phyloP scores from a whole-genome alignment of 768 basidiomycete genomes.

The Rubroboletus satanas region DNA sequence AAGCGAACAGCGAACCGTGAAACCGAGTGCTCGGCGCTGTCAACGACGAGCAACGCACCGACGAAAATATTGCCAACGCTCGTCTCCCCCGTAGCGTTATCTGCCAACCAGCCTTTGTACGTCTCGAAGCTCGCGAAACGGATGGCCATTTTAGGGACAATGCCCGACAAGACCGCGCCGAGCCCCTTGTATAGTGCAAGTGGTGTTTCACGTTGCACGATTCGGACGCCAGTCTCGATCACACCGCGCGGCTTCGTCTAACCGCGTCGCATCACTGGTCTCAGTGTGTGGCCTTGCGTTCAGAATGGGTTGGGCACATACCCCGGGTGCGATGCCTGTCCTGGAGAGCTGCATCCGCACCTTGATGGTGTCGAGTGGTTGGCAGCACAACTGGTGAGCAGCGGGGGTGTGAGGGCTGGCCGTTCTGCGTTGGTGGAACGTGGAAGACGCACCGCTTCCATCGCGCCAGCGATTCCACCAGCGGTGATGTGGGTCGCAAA shows the following conservation, averaged over 20 bases:
- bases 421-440: neutral
- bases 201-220: slow-evolving; percentile 87
- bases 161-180: slow-evolving; percentile 93
- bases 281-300: neutral
- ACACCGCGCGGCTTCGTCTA: slow-evolving; percentile 93
- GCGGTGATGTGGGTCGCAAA: slow-evolving; percentile 91
- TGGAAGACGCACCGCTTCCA: slow-evolving; percentile 69
- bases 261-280: neutral
- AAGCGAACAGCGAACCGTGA: neutral
- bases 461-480: slow-evolving; percentile 90
- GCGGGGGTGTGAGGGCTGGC: slow-evolving; percentile 1
- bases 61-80: slow-evolving; percentile 79
- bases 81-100: slow-evolving; percentile 75
- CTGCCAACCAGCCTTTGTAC: slow-evolving; percentile 82
- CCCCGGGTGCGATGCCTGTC: slow-evolving; percentile 75
- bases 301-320: slow-evolving; percentile 41
- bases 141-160: slow-evolving; percentile 99
- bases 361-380: slow-evolving; percentile 98
- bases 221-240: slow-evolving; percentile 84
- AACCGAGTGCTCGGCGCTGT: neutral
- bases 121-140: slow-evolving; percentile 97
- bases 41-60: slow-evolving; percentile 45
- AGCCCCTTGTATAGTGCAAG: slow-evolving; percentile 97
- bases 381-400: slow-evolving; percentile 61
- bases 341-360: slow-evolving; percentile 98